A percentile compares a stretch with the other conserved stretches of the same genome.
These are phyloP conservation scores for Claviceps humidiphila DNA, from an alignment of 2,329 filamentous ascomycete species.

Conservation along the genomic window DNA sequence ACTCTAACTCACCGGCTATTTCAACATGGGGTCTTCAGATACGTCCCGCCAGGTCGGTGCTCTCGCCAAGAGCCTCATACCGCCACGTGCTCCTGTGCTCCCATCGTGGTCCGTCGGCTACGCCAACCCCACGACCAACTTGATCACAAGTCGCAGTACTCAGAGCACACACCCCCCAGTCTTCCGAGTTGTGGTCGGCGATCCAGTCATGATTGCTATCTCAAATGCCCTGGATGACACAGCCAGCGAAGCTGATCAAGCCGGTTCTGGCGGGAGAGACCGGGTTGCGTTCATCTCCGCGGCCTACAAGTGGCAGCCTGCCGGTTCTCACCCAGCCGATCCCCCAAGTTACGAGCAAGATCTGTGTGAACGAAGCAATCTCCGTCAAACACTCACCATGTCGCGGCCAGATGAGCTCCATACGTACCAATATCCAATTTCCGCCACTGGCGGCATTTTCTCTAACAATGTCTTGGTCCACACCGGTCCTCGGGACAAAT, in stretches of 20 bases:
- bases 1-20: not conserved
- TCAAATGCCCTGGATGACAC: conserved; percentile 35
- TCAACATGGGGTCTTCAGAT: too few relatives aligned
- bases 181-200: conserved; percentile 39
- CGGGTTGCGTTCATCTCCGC: conserved; percentile 55
- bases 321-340: conserved; percentile 67
- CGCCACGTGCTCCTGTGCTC: conserved; percentile 33
- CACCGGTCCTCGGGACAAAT: conserved; percentile 54
- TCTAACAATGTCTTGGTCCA: conserved; percentile 61
- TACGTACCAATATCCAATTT: conserved; percentile 54
- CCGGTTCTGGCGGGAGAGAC: conserved; percentile 18
- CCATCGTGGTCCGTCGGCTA: conserved; percentile 47
- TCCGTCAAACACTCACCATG: conserved; percentile 53
- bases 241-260: conserved; percentile 18
- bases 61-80: not conserved
- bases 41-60: not conserved
- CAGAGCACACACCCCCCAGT: conserved; percentile 25
- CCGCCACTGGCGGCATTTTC: conserved; percentile 54
- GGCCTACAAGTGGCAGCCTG: conserved; percentile 62
- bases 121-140: conserved; percentile 34
- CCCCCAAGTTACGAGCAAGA: conserved; percentile 44
- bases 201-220: conserved; percentile 48
- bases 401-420: conserved; percentile 37
- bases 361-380: conserved; percentile 60
- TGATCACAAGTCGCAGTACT: conserved; percentile 24